Evolutionary conservation across 2,329 filamentous ascomycete genomes (phyloP), one percentile per base, ranked within the genome.

Genomic region (Alternaria metachromatica): DNA sequence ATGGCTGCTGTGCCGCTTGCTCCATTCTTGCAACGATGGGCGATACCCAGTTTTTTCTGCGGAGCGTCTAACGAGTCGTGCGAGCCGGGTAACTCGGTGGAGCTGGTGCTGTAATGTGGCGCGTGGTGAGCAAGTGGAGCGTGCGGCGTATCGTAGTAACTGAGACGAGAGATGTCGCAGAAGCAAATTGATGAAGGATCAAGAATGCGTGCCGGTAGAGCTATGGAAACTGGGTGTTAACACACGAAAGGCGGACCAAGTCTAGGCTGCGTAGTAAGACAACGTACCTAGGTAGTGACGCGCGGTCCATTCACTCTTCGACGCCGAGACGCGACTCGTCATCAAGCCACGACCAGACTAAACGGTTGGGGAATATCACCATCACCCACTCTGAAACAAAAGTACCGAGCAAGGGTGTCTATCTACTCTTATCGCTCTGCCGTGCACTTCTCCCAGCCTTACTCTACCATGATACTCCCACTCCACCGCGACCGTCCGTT

Each of bases 1-100:
- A 56, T 50, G 64, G 48, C 45, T 70, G 60, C 28, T 68, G 69
- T 26, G 62, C 56, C 33, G 64, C 28, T 33, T 67, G 51, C 51
- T 76, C 72, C 72, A 76, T 76, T 43, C 64, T 67, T 64, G 65
- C 67, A 66, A 72, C 72, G 70, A 69, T 70, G 58, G 30, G 50
- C 56, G 37, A 30, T 67, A 66, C 64, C 66, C 67, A 59, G 68
- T 74, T 70, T 72, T 75, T 54, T 62, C 25, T 37, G 21, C 25
- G 44, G 51, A 54, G 46, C 58, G 60, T 62, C 43, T 45, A 30
- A 37, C 25, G 46, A 72, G 68, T 65, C 70, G 64, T 53, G 56
- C 49, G 62, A 72, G 68, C 69, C 65, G 67, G 69, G 65, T 55
- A 61, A 55, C 58, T 70, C 70, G 72, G 66, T 76, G 37, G 37